A percentile compares a stretch with the other conserved stretches of the same genome.
Evolutionary conservation across 306 rosid genomes (phyloP).

Genomic region (Prinsepia uniflora): DNA sequence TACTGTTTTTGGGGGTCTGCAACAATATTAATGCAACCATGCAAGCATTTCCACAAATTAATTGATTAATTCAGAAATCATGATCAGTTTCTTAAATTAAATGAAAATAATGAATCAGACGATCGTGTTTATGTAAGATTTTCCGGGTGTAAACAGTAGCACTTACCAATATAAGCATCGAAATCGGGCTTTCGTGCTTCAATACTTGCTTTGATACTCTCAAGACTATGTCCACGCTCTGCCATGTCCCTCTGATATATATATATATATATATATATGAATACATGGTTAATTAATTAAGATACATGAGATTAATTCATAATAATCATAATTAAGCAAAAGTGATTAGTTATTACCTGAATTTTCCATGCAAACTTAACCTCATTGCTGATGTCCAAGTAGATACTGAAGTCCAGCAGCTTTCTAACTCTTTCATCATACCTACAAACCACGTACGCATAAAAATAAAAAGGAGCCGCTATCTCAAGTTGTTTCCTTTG

Average conservation of each 20-base stretch:
- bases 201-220: slow-evolving; percentile 98
- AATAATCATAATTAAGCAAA: too few species aligned
- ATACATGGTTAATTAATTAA: not conserved
- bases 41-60: too few species aligned
- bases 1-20: slow-evolving; percentile 96
- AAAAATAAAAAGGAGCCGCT: too few species aligned
- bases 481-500: too few species aligned
- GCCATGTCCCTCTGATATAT: slow-evolving; percentile 97
- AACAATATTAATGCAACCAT: not conserved
- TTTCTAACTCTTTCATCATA: slow-evolving; percentile 85
- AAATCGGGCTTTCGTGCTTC: slow-evolving; percentile 97
- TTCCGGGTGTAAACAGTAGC: not conserved
- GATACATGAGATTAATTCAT: too few species aligned
- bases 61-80: not conserved
- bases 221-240: slow-evolving; percentile 98
- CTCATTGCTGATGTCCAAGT: slow-evolving; percentile 97
- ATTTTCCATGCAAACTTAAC: slow-evolving; percentile 99
- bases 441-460: slow-evolving; percentile 33
- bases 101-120: too few species aligned
- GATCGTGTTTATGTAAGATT: too few species aligned
- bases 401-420: slow-evolving; percentile 93
- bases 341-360: slow-evolving; percentile 49
- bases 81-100: too few species aligned
- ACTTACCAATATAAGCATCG: slow-evolving; percentile 84
- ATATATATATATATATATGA: too few species aligned